Base-by-base conservation (phyloP, 257 asterid species). In the Przewalskia tangutica region DNA sequence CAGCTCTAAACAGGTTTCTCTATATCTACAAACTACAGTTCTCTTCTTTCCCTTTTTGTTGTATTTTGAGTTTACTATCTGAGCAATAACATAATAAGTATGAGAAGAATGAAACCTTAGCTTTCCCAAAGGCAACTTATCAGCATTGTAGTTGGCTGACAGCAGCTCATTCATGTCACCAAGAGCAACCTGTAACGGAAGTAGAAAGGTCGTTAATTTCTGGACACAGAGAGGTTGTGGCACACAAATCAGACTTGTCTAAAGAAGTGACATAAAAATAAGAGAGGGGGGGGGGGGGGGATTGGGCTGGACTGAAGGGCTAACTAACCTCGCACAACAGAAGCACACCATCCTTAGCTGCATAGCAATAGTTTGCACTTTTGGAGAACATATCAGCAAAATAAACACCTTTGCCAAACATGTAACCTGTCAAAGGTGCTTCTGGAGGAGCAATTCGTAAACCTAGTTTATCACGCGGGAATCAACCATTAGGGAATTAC, bases 361-460 rank as follows among this genome's bases (percentile, higher is more conserved):
- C 60, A 86, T 81, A 90, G 87, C 97, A 95, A 85, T 93, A 95
- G 76, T 93, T 93, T 80, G 99, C 99, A 87, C 98, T 93, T 89
- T 95, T 95, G 68, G 99, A 95, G 90, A 95, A 95, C 98, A 95
- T 95, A 85, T 95, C 99, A 73, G 98, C 99, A 88, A 95, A 95
- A 88, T 95, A 95, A 81, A 95, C 97, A 36, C 99, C 99, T 88
- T 95, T 95, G 18, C 99, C 99, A 87, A 95, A 95, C 99, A 95
- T 95, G 86, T 93, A 95, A 50, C 99, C 99, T 4, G 97, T 89
- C 40, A 80, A 91, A 63, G 99, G 99, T 66, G 98, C 98, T 89
- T 95, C 99, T 8, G 99, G 98, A 83, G 99, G 99, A 91, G 99
- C 97, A 86, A 95, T 92, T 82, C 97, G 94, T 86, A 95, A 84